A percentile compares a stretch with the other conserved stretches of the same genome.
These are phyloP conservation scores for Cyclotella baltica DNA, from an alignment of 108 stramenopile genomes.

Conservation along the genomic window DNA sequence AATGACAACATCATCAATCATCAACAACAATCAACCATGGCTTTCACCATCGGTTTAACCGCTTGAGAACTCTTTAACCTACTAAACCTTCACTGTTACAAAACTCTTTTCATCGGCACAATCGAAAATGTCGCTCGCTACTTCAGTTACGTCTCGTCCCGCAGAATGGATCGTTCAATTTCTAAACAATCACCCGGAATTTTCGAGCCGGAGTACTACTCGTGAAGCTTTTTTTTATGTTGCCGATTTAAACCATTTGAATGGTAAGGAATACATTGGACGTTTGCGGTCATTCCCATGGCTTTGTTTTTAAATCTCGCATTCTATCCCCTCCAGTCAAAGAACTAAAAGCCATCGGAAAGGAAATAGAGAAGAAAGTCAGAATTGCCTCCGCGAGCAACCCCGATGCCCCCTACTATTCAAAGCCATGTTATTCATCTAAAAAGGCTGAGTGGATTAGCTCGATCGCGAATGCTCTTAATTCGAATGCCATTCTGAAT, in stretches of 20 bases:
- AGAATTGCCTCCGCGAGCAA: background rate
- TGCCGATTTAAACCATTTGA: conserved; percentile 1
- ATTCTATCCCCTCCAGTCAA: conserved; percentile 5
- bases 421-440: background rate
- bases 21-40: no score
- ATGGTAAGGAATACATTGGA: conserved; percentile 9
- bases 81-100: no score
- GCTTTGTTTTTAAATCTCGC: background rate
- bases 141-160: conserved; percentile 21
- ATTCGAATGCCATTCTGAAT: background rate
- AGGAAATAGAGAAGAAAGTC: conserved; percentile 10
- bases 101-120: background rate
- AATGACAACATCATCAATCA: no score
- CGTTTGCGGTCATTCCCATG: background rate
- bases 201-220: conserved; percentile 4
- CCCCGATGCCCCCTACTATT: background rate
- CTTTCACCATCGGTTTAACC: no score
- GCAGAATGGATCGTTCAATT: conserved; percentile 31
- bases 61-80: no score
- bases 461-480: background rate
- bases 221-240: background rate
- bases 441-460: conserved; percentile 5
- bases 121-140: background rate
- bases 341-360: conserved; percentile 32
- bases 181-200: conserved; percentile 8